A percentile compares a stretch with the other conserved stretches of the same genome.
phyloP scores from a whole-genome alignment of 495 filamentous ascomycete genomes.

The Penicillium taxi region DNA sequence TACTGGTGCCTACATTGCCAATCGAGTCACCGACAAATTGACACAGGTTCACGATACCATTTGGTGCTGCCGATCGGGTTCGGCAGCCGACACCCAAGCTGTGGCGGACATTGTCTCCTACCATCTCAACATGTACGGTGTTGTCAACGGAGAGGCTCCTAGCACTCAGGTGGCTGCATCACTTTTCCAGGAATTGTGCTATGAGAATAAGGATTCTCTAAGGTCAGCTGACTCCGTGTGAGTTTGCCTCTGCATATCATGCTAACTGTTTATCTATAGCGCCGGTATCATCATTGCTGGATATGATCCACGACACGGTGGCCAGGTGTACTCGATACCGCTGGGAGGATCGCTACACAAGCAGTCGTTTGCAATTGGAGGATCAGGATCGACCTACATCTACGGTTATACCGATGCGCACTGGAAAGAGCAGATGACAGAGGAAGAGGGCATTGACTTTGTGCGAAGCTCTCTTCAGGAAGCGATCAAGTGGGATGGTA shows the following conservation, averaged over 20 bases:
- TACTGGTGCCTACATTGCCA: conserved; percentile 98
- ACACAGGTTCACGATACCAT: conserved; percentile 98
- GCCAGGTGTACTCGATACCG: conserved; percentile 94
- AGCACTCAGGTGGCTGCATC: conserved; percentile 90
- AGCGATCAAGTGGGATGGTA: conserved; percentile 98
- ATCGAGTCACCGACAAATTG: conserved; percentile 97
- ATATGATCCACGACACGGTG: conserved; percentile 86
- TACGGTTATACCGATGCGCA: conserved; percentile 97
- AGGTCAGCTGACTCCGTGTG: conserved; percentile 42
- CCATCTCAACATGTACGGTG: conserved; percentile 85
- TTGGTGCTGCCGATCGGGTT: conserved; percentile 97
- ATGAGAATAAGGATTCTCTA: conserved; percentile 88
- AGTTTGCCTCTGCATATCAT: neutral
- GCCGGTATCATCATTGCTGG: conserved; percentile 97
- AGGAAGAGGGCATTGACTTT: conserved; percentile 85
- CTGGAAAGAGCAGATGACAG: conserved; percentile 93
- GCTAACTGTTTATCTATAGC: conserved; percentile 39
- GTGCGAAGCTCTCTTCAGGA: conserved; percentile 84
- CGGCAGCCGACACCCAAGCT: conserved; percentile 94
- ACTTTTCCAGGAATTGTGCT: conserved; percentile 95
- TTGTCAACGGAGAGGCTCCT: conserved; percentile 77
- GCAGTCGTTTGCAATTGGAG: conserved; percentile 91
- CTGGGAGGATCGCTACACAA: conserved; percentile 96
- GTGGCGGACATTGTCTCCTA: conserved; percentile 97
- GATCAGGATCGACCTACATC: conserved; percentile 97